Evolutionary conservation across 768 basidiomycete genomes (phyloP).

Genomic region (Termitomyces sp.): DNA sequence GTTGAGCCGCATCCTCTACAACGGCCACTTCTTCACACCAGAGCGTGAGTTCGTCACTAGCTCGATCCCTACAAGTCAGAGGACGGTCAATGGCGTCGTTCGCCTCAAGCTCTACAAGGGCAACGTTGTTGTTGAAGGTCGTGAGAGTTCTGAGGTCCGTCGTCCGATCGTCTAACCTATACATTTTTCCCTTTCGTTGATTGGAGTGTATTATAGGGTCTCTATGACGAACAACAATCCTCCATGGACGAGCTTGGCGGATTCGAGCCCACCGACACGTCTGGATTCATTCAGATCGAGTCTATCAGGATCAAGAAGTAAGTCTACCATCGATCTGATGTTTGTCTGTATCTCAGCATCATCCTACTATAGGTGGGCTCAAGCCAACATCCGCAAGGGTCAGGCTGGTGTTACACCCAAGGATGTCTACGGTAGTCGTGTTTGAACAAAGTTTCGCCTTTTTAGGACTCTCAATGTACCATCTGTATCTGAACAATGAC

Average conservation of each 20-base stretch:
- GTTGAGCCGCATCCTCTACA: conserved; percentile 90
- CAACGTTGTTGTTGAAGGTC: conserved; percentile 90
- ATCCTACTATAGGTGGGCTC: conserved; percentile 66
- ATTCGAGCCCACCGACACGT: conserved; percentile 93
- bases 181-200: background rate
- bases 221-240: conserved; percentile 93
- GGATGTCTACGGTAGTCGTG: conserved; percentile 73
- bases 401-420: conserved; percentile 71
- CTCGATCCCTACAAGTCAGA: conserved; percentile 89
- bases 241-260: conserved; percentile 99
- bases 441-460: conserved; percentile 19
- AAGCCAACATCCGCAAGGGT: conserved; percentile 81
- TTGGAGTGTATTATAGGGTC: conserved; percentile 42
- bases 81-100: conserved; percentile 93
- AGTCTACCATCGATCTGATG: conserved; percentile 20
- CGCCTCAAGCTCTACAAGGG: conserved; percentile 93
- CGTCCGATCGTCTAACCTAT: background rate
- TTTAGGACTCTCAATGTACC: background rate
- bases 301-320: conserved; percentile 98
- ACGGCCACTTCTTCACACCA: conserved; percentile 99
- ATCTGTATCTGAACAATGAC: background rate
- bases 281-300: conserved; percentile 96
- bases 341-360: conserved; percentile 1
- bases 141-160: conserved; percentile 78
- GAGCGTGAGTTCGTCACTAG: conserved; percentile 93